Evolutionary conservation across 805 yeast genomes (phyloP).

Genomic region (Candida tibetensis): DNA sequence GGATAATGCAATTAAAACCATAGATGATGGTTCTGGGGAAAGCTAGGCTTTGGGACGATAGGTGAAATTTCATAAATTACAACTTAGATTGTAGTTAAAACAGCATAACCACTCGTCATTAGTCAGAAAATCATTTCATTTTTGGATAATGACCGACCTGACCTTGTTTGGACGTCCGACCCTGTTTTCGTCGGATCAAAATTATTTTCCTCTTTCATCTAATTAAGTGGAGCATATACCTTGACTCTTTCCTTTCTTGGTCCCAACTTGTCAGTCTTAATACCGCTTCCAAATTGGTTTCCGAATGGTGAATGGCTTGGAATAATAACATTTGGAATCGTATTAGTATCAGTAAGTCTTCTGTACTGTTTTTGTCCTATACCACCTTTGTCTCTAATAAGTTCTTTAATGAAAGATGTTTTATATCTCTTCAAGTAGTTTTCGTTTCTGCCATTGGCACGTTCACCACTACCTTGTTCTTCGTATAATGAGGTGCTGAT

Average conservation of each 20-base stretch:
- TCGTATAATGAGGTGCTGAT: slow-evolving; percentile 38
- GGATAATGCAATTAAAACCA: background rate
- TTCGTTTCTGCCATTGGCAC: slow-evolving; percentile 34
- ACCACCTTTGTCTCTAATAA: slow-evolving; percentile 45
- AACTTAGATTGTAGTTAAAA: background rate
- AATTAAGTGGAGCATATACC: slow-evolving; percentile 36
- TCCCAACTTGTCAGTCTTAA: slow-evolving; percentile 41
- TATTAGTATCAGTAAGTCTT: slow-evolving; percentile 26
- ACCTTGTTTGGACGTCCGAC: too few species aligned
- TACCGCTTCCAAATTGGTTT: slow-evolving; percentile 43
- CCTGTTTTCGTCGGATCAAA: background rate
- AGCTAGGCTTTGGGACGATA: background rate
- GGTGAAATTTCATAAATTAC: background rate
- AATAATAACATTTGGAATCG: slow-evolving; percentile 32
- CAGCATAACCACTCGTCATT: too few species aligned
- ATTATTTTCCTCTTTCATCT: background rate
- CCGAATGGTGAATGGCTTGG: slow-evolving; percentile 42
- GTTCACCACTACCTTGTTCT: slow-evolving; percentile 25
- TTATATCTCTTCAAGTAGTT: slow-evolving; percentile 38
- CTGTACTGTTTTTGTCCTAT: slow-evolving; percentile 42
- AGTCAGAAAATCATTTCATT: too few species aligned
- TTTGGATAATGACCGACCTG: too few species aligned
- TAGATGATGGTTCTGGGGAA: background rate
- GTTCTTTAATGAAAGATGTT: slow-evolving; percentile 40
- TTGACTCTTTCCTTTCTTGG: slow-evolving; percentile 44